Base-by-base conservation (phyloP, 2,329 filamentous ascomycete genomes). In the Aspergillus felis region DNA sequence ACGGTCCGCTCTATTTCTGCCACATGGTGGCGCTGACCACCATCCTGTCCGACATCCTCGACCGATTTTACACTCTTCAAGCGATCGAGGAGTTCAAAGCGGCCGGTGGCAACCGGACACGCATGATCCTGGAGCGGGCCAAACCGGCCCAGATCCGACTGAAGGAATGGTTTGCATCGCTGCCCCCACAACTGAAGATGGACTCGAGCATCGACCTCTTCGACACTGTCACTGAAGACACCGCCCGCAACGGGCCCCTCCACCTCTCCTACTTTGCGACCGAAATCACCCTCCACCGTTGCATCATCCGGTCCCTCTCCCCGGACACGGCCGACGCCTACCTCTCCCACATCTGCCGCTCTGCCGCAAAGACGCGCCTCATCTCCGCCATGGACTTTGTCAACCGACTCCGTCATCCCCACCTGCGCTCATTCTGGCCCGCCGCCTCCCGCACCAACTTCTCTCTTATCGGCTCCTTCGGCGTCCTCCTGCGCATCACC, bases 341-440 rank as follows among this genome's bases (percentile, higher is more conserved):
- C 67, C 86, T 96, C 51, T 84, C 92, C 55, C 91, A 95, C 74
- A 96, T 97, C 65, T 96, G 92, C 75, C 91, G 93, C 54, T 92
- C 88, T 57, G 93, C 93, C 3, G 93, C 93, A 54, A 97, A 97
- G 74, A 95, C 93, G 0, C 88, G 93, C 5, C 83, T 97, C 35
- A 96, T 97, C 69, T 95, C 90, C 24, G 92, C 92, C 62, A 96
- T 97, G 90, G 93, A 97, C 72, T 96, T 97, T 74, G 92, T 96
- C 66, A 97, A 97, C 75, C 88, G 93, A 0, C 84, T 97, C 32
- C 91, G 89, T 48, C 91, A 91, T 0, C 85, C 87, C 38, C 92
- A 97, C 67, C 82, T 97, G 29, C 86, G 88, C n/a, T 85, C 91
- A 0, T 97, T 97, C 76, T 97, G 93, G 93, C 77, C 78, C 27